Base-by-base conservation (phyloP, 2,329 filamentous ascomycete genomes). In the Epichloe scottii region DNA sequence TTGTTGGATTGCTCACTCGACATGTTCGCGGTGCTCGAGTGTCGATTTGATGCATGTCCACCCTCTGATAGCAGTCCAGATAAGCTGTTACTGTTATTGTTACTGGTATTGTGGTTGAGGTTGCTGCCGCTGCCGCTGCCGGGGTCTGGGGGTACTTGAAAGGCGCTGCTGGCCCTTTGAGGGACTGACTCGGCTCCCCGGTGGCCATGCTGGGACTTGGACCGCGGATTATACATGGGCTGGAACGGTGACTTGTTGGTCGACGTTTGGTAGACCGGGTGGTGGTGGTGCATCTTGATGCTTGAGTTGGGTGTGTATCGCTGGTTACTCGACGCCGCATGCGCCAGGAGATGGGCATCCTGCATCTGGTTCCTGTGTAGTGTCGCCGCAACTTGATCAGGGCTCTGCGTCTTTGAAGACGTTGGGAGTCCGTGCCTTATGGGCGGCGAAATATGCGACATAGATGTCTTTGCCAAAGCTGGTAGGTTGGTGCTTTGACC, bases 181-280 rank as follows among this genome's bases (percentile, higher is more conserved):
- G 51, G 35, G 14, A 39, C 48, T 12, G 30, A 43, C 2, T 23
- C 30, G 8, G 47, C 50, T 11, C 42, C 38, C 42, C 50, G 41
- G n/a, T 67, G 66, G 2, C 62, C 60, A 43, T 68, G 65, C 48
- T 63, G 59, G 12, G 69, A 69, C 51, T 61, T 61, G 11, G 62
- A 57, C 23, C 60, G 59, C 48, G 63, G 53, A 23, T 55, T 53
- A 37, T 56, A 43, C 50, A 55, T 49, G 35, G 59, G 54, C 52
- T 65, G 62, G 33, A 63, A 63, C 0, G 64, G 62, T 15, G 67
- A 45, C 34, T 42, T 45, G 68, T 33, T 57, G 58, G 38, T 14
- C 19, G 47, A 39, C 26, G 39, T 30, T 62, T 63, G 8, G 60
- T 58, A 2, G 61, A 59, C 0, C 17, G 14, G 38, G 19, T 45